phyloP scores from a whole-genome alignment of 495 filamentous ascomycete genomes.

The Staphylotrichum longicolle region DNA sequence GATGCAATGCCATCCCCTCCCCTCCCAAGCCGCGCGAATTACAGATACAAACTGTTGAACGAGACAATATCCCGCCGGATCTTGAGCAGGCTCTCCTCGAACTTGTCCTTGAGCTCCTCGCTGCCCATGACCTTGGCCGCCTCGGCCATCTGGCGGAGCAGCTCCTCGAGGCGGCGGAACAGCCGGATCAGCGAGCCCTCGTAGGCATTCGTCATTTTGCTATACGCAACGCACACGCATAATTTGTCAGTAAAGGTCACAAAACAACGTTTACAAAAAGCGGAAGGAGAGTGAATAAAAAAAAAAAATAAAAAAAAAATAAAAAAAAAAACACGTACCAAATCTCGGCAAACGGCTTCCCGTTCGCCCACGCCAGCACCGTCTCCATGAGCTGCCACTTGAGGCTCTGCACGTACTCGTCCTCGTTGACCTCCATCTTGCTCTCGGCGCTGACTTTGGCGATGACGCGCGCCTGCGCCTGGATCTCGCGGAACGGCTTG shows the following conservation, averaged over 20 bases:
- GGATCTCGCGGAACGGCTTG: constrained; percentile 82
- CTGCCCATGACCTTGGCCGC: constrained; percentile 96
- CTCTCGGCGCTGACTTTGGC: constrained; percentile 92
- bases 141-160: constrained; percentile 96
- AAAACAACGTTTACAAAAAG: not conserved
- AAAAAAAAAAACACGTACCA: constrained; percentile 60
- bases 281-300: too few relatives aligned
- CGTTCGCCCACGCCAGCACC: constrained; percentile 89
- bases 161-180: constrained; percentile 91
- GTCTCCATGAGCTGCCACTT: constrained; percentile 96
- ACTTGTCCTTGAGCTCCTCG: constrained; percentile 86
- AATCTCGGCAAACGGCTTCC: constrained; percentile 87
- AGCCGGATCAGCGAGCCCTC: constrained; percentile 94
- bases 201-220: constrained; percentile 98
- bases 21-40: too few relatives aligned
- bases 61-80: constrained; percentile 89
- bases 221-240: constrained; percentile 31
- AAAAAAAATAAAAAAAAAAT: not conserved
- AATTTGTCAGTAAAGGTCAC: not conserved
- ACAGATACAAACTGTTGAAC: constrained; percentile 88
- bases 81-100: constrained; percentile 78
- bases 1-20: not conserved
- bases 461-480: constrained; percentile 76
- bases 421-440: constrained; percentile 85
- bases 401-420: constrained; percentile 84